Percentiles rank a stretch among this genome's conserved stretches.
Evolutionary conservation across 768 basidiomycete genomes (phyloP).

Genomic region (Tricholoma saponaceum): DNA sequence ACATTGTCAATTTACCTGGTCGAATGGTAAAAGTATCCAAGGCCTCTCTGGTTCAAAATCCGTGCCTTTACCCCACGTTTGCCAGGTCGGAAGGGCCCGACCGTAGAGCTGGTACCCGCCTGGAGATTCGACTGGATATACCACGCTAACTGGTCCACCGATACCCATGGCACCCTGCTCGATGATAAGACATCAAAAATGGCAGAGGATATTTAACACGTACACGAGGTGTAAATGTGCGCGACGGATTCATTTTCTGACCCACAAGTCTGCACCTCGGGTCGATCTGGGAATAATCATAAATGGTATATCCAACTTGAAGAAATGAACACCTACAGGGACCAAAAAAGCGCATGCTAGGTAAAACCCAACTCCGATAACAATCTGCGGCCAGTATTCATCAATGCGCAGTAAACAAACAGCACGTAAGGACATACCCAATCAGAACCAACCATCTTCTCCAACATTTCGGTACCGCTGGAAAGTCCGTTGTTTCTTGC

Average conservation of each 20-base stretch:
- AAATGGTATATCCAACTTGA: not conserved
- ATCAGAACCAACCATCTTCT: conserved; percentile 42
- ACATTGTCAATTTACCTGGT: conserved; percentile 39
- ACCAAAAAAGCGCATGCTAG: conserved; percentile 61
- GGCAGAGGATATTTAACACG: conserved; percentile 10
- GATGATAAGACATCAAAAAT: not conserved
- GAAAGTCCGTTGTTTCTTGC: conserved; percentile 57
- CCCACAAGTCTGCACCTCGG: conserved; percentile 55
- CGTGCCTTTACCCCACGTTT: conserved; percentile 52
- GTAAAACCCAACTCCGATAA: conserved; percentile 62
- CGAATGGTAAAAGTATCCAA: conserved; percentile 61
- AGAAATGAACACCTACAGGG: conserved; percentile 36
- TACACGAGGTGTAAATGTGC: conserved; percentile 61
- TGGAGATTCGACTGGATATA: conserved; percentile 60
- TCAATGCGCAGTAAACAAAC: not conserved
- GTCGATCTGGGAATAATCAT: conserved; percentile 39
- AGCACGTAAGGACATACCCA: conserved; percentile 32
- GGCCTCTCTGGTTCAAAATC: conserved; percentile 45
- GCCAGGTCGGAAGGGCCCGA: conserved; percentile 62
- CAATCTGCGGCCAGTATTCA: conserved; percentile 33
- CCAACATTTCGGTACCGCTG: conserved; percentile 39
- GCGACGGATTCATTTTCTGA: conserved; percentile 74
- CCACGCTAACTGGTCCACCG: conserved; percentile 62
- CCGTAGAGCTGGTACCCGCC: conserved; percentile 62
- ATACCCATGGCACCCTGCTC: conserved; percentile 64